Percentiles rank a stretch among this genome's conserved stretches.
Evolutionary conservation across 1,284 basidiomycete species (phyloP).

Genomic region (Ustilago nuda): DNA sequence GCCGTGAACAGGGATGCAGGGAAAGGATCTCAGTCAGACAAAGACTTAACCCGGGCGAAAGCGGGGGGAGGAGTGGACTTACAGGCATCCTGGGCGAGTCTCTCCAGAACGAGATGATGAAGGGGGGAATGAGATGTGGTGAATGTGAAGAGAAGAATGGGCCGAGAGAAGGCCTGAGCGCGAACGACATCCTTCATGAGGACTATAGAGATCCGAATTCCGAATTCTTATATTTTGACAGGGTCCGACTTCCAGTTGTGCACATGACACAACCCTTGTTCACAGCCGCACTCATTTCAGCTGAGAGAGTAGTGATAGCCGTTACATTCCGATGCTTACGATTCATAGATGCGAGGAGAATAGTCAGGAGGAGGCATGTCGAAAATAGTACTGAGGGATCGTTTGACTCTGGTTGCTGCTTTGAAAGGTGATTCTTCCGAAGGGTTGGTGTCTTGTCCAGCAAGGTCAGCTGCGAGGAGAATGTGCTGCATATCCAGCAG

Average conservation of each 20-base stretch:
- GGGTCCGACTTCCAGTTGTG: constrained; percentile 20
- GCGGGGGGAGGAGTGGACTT: background rate
- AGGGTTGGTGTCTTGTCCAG: background rate
- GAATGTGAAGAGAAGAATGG: background rate
- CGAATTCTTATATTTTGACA: background rate
- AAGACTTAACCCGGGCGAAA: background rate
- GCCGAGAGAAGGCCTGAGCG: background rate
- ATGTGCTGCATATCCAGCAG: background rate
- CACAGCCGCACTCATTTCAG: background rate
- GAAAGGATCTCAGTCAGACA: background rate
- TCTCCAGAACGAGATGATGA: background rate
- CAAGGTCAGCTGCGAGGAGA: too few relatives aligned
- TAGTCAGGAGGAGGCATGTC: constrained; percentile 12
- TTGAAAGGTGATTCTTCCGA: background rate
- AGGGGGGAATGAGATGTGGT: background rate
- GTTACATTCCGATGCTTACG: background rate
- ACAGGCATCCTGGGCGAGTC: constrained; percentile 9
- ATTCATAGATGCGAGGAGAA: background rate
- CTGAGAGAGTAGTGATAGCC: too few relatives aligned
- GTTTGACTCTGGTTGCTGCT: constrained; percentile 14
- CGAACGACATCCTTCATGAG: constrained; percentile 13
- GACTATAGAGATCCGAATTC: constrained; percentile 8
- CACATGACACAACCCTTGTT: background rate
- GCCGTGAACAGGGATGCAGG: background rate
- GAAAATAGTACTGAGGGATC: constrained; percentile 32